Conservation (phyloP, 2,329 filamentous ascomycete genomes). For the Colletotrichum chrysophilum region DNA sequence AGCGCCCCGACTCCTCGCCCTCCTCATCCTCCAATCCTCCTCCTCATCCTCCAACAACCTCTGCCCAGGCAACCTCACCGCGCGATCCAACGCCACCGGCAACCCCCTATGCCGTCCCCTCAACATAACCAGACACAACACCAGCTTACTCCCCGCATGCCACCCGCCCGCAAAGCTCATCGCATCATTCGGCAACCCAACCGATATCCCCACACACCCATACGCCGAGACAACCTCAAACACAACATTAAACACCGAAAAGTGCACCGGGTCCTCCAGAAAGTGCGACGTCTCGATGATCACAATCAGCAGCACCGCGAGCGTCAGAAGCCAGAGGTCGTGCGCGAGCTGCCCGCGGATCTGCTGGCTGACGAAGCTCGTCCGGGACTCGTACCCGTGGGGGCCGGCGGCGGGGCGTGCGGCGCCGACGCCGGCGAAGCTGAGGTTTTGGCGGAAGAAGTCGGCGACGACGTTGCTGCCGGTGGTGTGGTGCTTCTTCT, state of each 20-base stretch:
- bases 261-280: conserved; percentile 53
- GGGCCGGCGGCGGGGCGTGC: conserved; percentile 8
- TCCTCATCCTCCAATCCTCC: conserved; percentile 23
- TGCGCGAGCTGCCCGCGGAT: conserved; percentile 69
- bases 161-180: conserved; percentile 62
- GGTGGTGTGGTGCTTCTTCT: conserved; percentile 28
- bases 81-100: conserved; percentile 60
- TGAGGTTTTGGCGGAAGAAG: conserved; percentile 17
- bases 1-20: neutral
- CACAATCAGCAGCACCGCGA: conserved; percentile 64
- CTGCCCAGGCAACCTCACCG: conserved; percentile 48
- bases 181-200: conserved; percentile 57
- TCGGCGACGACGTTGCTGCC: conserved; percentile 29
- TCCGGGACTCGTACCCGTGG: conserved; percentile 37
- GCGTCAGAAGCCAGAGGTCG: conserved; percentile 70
- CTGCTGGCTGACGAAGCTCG: conserved; percentile 59
- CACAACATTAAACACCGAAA: conserved; percentile 64
- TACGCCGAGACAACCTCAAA: conserved; percentile 65
- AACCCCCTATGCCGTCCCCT: conserved; percentile 61
- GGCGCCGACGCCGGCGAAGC: conserved; percentile 51
- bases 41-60: conserved; percentile 33
- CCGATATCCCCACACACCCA: conserved; percentile 65
- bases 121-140: conserved; percentile 63
- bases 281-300: conserved; percentile 65
- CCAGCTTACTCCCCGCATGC: conserved; percentile 61